Conservation (phyloP, 75 land plant species). For the Sequoia sempervirens region DNA sequence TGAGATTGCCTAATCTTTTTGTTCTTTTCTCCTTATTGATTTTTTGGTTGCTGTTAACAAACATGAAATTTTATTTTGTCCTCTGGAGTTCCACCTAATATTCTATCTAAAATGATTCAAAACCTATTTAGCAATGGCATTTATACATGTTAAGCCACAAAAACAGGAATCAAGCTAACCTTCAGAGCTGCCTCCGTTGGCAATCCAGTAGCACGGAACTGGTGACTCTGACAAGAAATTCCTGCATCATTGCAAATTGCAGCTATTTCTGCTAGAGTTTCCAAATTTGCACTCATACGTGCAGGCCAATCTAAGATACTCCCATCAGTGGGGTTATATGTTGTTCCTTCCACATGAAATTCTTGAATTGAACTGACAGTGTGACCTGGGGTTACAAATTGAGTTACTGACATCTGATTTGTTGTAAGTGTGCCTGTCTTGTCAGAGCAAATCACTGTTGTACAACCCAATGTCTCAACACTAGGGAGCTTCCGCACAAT, state of each 20-base stretch:
- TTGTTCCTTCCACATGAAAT: conserved; percentile 78
- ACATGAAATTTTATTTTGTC: neutral
- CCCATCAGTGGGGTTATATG: conserved; percentile 81
- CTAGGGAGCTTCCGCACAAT: conserved; percentile 89
- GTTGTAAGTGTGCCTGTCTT: conserved; percentile 93
- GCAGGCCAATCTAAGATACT: conserved; percentile 56
- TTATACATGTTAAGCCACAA: neutral
- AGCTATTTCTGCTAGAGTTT: conserved; percentile 63
- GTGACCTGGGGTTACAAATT: conserved; percentile 55
- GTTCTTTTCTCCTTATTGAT: neutral
- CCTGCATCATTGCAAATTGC: conserved; percentile 89
- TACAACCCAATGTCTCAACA: conserved; percentile 91
- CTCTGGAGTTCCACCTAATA: neutral
- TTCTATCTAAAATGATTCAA: neutral
- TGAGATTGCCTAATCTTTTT: neutral
- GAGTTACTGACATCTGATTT: conserved; percentile 81
- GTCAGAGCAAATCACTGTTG: conserved; percentile 89
- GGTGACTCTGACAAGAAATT: conserved; percentile 33
- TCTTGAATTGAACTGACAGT: conserved; percentile 22
- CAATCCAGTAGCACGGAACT: conserved; percentile 65
- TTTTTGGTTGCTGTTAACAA: neutral
- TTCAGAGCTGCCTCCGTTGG: conserved; percentile 94
- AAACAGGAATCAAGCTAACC: conserved; percentile 22
- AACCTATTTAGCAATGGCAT: neutral
- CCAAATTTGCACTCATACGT: conserved; percentile 55